Evolutionary conservation across 495 filamentous ascomycete genomes (phyloP), one percentile per base, ranked within the genome.

Genomic region (Immersiella caudata): DNA sequence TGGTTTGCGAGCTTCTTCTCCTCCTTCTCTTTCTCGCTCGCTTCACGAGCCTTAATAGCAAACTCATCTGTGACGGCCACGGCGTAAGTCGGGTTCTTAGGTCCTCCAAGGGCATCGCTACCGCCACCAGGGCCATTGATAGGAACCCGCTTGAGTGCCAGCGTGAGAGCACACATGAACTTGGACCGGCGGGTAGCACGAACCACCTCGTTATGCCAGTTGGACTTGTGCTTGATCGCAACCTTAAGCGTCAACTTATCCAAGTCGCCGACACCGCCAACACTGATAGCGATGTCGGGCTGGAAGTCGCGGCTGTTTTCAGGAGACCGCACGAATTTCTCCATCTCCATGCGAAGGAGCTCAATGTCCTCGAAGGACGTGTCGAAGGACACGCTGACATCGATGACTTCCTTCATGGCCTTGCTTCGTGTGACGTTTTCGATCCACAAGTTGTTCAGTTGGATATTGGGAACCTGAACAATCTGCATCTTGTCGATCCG

Each of bases 251-350:
- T 86, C 27, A 99, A 81, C 76, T 96, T 95, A 75, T 97, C 91
- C 82, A 97, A 88, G 72, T 95, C 90, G 29, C 88, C 91, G 24
- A 97, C 87, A 29, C 93, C 89, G 29, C 86, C 83, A 20, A 96
- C 86, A 64, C 92, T 89, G 59, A 97, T 85, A 60, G 87, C 82
- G 56, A 99, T 79, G 61, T 96, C 91, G 0, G 89, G 86, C 76
- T 94, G 91, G 85, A 97, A 99, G 80, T 98, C 95, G 64, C 95
- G 88, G 64, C 80, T 85, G 80, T 99, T 98, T 0, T 95, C 92
- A 68, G 92, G 91, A 66, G 91, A 84, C n/a, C 83, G 85, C 36
- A 97, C 91, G 62, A 99, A 99, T 7, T 78, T 77, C 73, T 91
- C 87, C 83, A 99, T 89, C 74, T 97, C 94, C 14, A 85, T 79